phyloP scores from a whole-genome alignment of 306 rosid species.

The Ochetophila trinervis region DNA sequence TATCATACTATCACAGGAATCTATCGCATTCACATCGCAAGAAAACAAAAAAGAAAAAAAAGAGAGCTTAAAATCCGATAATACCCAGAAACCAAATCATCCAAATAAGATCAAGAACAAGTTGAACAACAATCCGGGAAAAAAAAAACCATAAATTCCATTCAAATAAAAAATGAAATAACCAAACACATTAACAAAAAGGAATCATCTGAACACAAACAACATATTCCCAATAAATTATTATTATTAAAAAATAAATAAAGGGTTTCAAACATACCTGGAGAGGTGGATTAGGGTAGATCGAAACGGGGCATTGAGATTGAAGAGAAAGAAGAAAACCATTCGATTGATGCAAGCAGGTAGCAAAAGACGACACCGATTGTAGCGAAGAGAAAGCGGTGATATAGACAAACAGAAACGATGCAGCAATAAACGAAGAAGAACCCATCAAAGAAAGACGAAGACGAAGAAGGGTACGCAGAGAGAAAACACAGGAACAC shows the following conservation, averaged over 20 bases:
- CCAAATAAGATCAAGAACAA: not conserved
- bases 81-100: not conserved
- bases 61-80: too few species aligned
- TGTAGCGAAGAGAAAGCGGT: slow-evolving; percentile 26
- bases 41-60: too few species aligned
- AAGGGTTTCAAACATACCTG: slow-evolving; percentile 35
- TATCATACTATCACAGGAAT: too few species aligned
- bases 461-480: slow-evolving; percentile 12
- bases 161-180: not conserved
- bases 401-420: slow-evolving; percentile 33
- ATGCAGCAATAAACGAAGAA: slow-evolving; percentile 35
- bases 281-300: slow-evolving; percentile 48
- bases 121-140: too few species aligned
- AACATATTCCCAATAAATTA: not conserved
- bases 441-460: slow-evolving; percentile 9
- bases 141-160: not conserved
- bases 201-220: not conserved
- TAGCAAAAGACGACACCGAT: slow-evolving; percentile 25
- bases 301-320: slow-evolving; percentile 59
- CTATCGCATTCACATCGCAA: too few species aligned
- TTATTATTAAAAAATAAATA: not conserved
- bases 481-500: slow-evolving; percentile 7
- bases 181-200: not conserved
- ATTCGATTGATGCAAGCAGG: slow-evolving; percentile 33
- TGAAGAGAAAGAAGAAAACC: slow-evolving; percentile 42